Percentiles rank a stretch among this genome's conserved stretches.
Conservation (phyloP, 202 grass and related monocot species). For the Elaeis oleifera region DNA sequence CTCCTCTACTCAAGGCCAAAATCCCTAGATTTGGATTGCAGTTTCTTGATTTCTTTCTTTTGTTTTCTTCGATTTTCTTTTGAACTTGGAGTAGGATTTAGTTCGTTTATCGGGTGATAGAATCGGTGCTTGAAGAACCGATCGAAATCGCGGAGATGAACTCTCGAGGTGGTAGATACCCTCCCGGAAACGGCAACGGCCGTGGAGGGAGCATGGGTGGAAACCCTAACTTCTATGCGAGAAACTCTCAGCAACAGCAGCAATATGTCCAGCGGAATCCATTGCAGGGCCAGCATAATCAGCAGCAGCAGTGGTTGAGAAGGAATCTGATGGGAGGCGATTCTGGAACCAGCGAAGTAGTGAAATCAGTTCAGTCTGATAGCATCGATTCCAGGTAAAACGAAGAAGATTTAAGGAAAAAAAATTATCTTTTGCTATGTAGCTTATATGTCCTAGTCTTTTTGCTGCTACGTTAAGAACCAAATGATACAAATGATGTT, state of each 20-base stretch:
- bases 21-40: background rate
- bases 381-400: slow-evolving; percentile 52
- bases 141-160: slow-evolving; percentile 31
- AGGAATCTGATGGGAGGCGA: slow-evolving; percentile 37
- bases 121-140: too few species aligned
- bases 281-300: slow-evolving; percentile 20
- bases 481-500: too few species aligned
- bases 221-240: slow-evolving; percentile 29
- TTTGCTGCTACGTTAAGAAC: too few species aligned
- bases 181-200: slow-evolving; percentile 53
- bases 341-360: slow-evolving; percentile 26
- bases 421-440: too few species aligned
- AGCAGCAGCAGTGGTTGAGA: slow-evolving; percentile 53
- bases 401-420: background rate
- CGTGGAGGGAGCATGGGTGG: slow-evolving; percentile 40
- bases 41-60: background rate
- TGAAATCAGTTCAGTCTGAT: slow-evolving; percentile 26
- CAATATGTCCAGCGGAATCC: slow-evolving; percentile 36
- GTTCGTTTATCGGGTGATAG: too few species aligned
- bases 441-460: too few species aligned
- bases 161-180: slow-evolving; percentile 57
- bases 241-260: slow-evolving; percentile 28
- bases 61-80: background rate
- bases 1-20: background rate
- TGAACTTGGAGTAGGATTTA: too few species aligned